Base-by-base conservation (phyloP, 495 filamentous ascomycete genomes). In the Penicillium pancosmium region DNA sequence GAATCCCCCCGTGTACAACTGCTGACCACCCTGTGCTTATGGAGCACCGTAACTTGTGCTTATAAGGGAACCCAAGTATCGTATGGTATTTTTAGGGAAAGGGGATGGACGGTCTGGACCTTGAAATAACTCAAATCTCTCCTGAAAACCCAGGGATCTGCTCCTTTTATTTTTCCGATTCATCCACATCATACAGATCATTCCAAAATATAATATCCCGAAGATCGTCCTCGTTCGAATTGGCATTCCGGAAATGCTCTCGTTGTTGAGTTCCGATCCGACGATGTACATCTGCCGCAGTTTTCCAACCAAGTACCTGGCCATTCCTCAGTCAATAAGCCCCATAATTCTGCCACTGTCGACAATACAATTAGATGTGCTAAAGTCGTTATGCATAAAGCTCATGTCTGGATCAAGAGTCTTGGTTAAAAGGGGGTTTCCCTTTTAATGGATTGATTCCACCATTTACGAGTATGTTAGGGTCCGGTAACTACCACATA, bases 261-360 rank as follows among this genome's bases (percentile, higher is more conserved):
- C 71, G 56, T 53, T 70, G 66, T 23, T 76, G 75, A 5, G 69
- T 69, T 46, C 73, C 55, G 53, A 79, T 68, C 54, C 63, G 51
- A n/a, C 56, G 60, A 55, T 78, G 75, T 13, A 80, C 63, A 52
- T 74, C 59, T 3, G 59, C 63, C n/a, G 75, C 73, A 1, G 68
- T 72, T 47, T 68, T 73, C 74, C 73, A 79, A 18, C 77, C 76
- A 59, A 75, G 50, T 64, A 79, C 5, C 78, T 76, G 52, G 77
- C 78, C 66, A 76, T 79, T 63, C 78, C 78, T 77, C 73, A 79
- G 52, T 78, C 75, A 59, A 77, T 63, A 50, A 82, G 63, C 16
- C 73, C 77, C 16, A 79, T 68, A 38, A 82, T 75, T 49, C 31
- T 71, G 59, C 71, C 73, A 57, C 73, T 67, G 38, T 80, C 61